Percentiles rank a stretch among this genome's conserved stretches.
These are phyloP conservation scores for Apostasia shenzhenica DNA, from an alignment of 106 monocot species.

Conservation along the genomic window DNA sequence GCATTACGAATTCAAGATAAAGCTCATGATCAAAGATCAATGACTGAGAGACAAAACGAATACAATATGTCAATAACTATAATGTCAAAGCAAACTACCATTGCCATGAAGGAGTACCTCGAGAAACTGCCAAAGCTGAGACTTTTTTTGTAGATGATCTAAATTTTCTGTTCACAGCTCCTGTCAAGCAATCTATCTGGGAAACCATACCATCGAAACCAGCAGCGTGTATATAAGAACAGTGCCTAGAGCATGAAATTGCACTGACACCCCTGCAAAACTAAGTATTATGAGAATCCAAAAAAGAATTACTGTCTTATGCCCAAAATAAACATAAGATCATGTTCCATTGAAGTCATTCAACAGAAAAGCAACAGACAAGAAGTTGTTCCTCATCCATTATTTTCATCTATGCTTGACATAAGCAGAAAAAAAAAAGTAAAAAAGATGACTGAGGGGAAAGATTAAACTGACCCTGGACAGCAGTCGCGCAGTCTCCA, in stretches of 20 bases:
- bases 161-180: constrained; percentile 50
- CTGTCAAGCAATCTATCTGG: constrained; percentile 53
- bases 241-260: constrained; percentile 39
- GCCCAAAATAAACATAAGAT: background rate
- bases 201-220: constrained; percentile 92
- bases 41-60: background rate
- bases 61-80: background rate
- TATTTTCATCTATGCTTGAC: too few relatives aligned
- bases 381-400: too few relatives aligned
- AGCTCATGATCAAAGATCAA: background rate
- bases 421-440: too few relatives aligned
- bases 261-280: constrained; percentile 76
- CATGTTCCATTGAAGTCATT: too few relatives aligned
- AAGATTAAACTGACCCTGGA: constrained; percentile 54
- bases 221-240: constrained; percentile 47
- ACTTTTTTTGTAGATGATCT: constrained; percentile 63
- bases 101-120: constrained; percentile 41
- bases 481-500: constrained; percentile 85
- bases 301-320: background rate
- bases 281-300: background rate
- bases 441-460: too few relatives aligned
- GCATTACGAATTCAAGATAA: background rate
- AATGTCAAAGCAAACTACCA: background rate
- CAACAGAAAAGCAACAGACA: too few relatives aligned
- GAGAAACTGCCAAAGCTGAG: constrained; percentile 63